phyloP scores from a whole-genome alignment of 129 eudicot species.

The Cynara cardunculus region DNA sequence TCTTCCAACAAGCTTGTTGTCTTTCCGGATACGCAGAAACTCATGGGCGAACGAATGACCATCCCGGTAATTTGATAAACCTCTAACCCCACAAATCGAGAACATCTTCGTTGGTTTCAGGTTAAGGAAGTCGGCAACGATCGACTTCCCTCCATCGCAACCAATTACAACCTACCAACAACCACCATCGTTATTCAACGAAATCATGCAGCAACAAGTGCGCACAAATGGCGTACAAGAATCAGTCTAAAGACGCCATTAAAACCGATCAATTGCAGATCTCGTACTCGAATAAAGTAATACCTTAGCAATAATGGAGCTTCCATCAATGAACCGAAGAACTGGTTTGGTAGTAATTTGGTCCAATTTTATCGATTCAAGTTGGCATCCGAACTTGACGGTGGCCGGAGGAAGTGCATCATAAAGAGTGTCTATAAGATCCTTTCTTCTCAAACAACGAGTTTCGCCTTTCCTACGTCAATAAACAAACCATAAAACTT shows the following conservation, averaged over 20 bases:
- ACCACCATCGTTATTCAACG: neutral
- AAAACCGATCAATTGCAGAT: neutral
- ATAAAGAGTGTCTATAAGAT: slow-evolving; percentile 48
- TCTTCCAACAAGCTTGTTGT: slow-evolving; percentile 36
- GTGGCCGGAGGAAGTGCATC: slow-evolving; percentile 55
- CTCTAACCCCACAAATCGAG: slow-evolving; percentile 34
- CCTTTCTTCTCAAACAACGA: slow-evolving; percentile 58
- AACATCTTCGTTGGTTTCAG: slow-evolving; percentile 42
- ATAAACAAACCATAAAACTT: neutral
- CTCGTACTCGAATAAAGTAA: neutral
- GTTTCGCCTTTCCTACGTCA: slow-evolving; percentile 34
- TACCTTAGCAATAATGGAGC: slow-evolving; percentile 53
- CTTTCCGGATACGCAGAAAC: slow-evolving; percentile 30
- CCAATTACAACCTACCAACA: slow-evolving; percentile 52
- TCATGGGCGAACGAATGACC: slow-evolving; percentile 51
- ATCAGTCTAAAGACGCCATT: neutral
- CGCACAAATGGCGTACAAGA: neutral
- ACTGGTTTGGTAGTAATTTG: slow-evolving; percentile 30
- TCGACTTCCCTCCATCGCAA: slow-evolving; percentile 58
- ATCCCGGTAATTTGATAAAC: slow-evolving; percentile 45
- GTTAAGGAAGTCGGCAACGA: slow-evolving; percentile 44
- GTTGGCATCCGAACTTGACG: slow-evolving; percentile 46
- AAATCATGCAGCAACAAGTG: neutral
- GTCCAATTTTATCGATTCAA: slow-evolving; percentile 41
- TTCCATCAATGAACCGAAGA: slow-evolving; percentile 47